Evolutionary conservation across 192 early-diverging fungal genomes (phyloP).

Genomic region (Coemansia reversa): DNA sequence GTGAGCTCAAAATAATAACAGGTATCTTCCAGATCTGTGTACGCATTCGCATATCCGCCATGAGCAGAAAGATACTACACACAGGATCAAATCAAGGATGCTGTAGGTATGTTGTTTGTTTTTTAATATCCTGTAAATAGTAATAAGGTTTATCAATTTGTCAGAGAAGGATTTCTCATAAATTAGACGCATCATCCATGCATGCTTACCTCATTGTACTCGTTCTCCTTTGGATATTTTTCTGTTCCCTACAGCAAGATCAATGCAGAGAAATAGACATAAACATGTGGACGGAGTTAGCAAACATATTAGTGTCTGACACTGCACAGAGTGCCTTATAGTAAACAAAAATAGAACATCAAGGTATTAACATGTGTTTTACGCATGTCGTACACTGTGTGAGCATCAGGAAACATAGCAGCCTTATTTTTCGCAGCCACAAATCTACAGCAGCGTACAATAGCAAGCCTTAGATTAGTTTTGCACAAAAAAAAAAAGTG

Average conservation of each 20-base stretch:
- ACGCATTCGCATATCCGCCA: slow-evolving; percentile 54
- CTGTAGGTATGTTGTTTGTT: not conserved
- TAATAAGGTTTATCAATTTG: not conserved
- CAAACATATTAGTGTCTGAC: too few relatives aligned
- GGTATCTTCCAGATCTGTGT: slow-evolving; percentile 52
- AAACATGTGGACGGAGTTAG: too few relatives aligned
- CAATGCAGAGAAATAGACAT: slow-evolving; percentile 1
- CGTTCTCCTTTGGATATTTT: slow-evolving; percentile 77
- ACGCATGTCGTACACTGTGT: too few relatives aligned
- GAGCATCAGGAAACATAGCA: too few relatives aligned
- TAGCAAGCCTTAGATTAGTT: too few relatives aligned
- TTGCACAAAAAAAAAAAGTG: too few relatives aligned
- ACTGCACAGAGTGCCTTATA: too few relatives aligned
- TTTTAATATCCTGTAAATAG: not conserved
- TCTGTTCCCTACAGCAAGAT: slow-evolving; percentile 56
- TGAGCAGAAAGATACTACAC: slow-evolving; percentile 40
- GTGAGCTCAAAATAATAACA: slow-evolving; percentile 54
- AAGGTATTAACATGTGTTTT: too few relatives aligned
- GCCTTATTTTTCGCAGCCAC: too few relatives aligned
- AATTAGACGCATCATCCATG: not conserved
- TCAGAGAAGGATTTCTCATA: not conserved
- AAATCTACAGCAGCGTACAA: too few relatives aligned
- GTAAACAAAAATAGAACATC: too few relatives aligned
- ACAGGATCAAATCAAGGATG: not conserved
- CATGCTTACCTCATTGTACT: slow-evolving; percentile 57